A percentile compares a stretch with the other conserved stretches of the same genome.
Conservation (phyloP, 1,284 basidiomycete genomes). For the Ganoderma boninense region DNA sequence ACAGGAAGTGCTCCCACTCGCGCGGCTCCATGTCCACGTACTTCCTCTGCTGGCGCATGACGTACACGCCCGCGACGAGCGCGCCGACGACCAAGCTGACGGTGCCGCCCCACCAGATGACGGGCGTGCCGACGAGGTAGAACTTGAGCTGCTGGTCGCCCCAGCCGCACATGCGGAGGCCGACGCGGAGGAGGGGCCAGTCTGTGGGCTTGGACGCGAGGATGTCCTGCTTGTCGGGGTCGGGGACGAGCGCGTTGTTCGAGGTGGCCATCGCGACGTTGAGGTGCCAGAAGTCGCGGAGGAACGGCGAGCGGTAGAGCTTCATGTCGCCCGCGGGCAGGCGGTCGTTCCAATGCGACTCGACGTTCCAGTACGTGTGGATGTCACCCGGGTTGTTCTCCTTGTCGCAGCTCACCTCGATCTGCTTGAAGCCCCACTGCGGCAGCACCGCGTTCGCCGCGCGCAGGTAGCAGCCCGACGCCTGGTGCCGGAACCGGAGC, state of each 20-base stretch:
- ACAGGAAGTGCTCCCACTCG: constrained; percentile 95
- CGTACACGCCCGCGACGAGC: constrained; percentile 70
- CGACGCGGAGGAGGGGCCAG: constrained; percentile 93
- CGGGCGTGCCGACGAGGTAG: constrained; percentile 92
- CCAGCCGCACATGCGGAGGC: constrained; percentile 98
- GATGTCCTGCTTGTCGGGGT: constrained; percentile 98
- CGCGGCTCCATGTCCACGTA: constrained; percentile 91
- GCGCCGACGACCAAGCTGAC: constrained; percentile 71
- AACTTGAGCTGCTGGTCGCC: constrained; percentile 89
- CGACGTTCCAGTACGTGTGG: constrained; percentile 98
- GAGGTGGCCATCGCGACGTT: constrained; percentile 99
- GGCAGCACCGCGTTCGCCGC: constrained; percentile 92
- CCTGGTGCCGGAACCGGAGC: constrained; percentile 84
- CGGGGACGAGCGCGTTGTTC: constrained; percentile 96
- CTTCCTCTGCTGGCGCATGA: constrained; percentile 87
- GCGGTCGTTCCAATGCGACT: constrained; percentile 95
- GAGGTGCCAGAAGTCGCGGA: constrained; percentile 97
- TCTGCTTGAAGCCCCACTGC: constrained; percentile 99
- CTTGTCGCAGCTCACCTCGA: constrained; percentile 95
- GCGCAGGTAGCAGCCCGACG: constrained; percentile 87
- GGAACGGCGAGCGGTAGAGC: constrained; percentile 91
- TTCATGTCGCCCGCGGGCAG: constrained; percentile 85
- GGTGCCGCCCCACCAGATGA: constrained; percentile 92
- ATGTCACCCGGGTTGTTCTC: constrained; percentile 85
- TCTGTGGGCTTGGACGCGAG: constrained; percentile 92